phyloP scores from a whole-genome alignment of 352 stramenopile genomes.

The Saprolegnia diclina region DNA sequence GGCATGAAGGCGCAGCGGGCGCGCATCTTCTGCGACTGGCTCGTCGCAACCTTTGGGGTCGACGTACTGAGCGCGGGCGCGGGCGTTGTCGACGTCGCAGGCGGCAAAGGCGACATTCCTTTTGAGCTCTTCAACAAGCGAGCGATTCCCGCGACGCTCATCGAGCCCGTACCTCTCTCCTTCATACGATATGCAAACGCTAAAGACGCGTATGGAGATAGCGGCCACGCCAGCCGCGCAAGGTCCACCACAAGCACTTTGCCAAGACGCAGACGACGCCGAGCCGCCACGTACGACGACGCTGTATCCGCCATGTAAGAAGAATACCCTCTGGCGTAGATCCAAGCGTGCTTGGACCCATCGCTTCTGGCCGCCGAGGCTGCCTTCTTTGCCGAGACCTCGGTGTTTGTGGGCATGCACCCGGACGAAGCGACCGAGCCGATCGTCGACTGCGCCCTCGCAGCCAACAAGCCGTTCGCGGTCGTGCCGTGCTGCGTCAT shows the following conservation, averaged over 20 bases:
- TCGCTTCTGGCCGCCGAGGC: slow-evolving; percentile 48
- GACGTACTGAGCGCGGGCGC: slow-evolving; percentile 40
- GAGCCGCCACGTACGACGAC: not conserved
- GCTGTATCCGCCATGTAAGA: not conserved
- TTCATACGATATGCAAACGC: not conserved
- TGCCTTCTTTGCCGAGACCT: slow-evolving; percentile 59
- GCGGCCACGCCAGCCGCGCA: slow-evolving; percentile 66
- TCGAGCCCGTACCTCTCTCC: slow-evolving; percentile 62
- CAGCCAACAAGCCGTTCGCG: slow-evolving; percentile 89
- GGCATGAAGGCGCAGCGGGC: slow-evolving; percentile 63
- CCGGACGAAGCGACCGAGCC: slow-evolving; percentile 93
- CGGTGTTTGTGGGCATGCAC: slow-evolving; percentile 90
- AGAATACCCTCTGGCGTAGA: slow-evolving; percentile 26
- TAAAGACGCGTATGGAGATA: slow-evolving; percentile 27
- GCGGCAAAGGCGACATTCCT: slow-evolving; percentile 66
- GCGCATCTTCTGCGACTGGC: slow-evolving; percentile 66
- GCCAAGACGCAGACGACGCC: slow-evolving; percentile 29
- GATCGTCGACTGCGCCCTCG: slow-evolving; percentile 89
- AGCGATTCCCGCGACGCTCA: slow-evolving; percentile 55
- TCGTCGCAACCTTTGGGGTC: slow-evolving; percentile 60
- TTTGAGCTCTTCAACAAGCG: slow-evolving; percentile 85
- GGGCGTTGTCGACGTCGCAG: slow-evolving; percentile 78
- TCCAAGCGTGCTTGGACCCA: slow-evolving; percentile 53
- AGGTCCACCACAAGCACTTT: slow-evolving; percentile 61
- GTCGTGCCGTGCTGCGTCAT: slow-evolving; percentile 97